Base-by-base conservation (phyloP, 371 early-diverging fungal species). In the Mucor saturninus region DNA sequence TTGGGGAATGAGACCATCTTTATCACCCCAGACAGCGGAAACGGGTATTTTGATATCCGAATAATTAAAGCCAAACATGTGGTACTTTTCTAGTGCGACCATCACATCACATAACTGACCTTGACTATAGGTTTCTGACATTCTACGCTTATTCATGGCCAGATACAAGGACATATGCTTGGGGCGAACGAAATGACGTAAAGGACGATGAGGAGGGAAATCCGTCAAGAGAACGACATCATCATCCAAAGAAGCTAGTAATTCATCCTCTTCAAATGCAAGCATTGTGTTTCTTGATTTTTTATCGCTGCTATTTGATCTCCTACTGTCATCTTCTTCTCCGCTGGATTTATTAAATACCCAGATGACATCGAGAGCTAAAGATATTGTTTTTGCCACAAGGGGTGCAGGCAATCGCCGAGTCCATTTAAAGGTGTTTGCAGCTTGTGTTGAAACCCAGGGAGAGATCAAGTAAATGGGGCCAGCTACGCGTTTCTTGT, bases 351-450 rank as follows among this genome's bases (percentile, higher is more conserved):
- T 77, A 52, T 66, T 79, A 14, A 77, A 74, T 53, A 75, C 62
- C 76, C 80, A 77, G 75, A 82, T 82, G 5, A 79, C 76, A 63
- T 82, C 83, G 54, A 82, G 58, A 10, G 80, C 80, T 14, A 82
- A 56, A 5, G 79, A 77, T 11, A 79, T 61, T 0, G 78, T 77
- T 3, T 76, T 73, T 14, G 78, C 73, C 0, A 82, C 76, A 1
- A 82, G 51, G 2, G 71, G 60, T 4, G 80, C 78, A 2, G 83
- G 83, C 21, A 82, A 38, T 29, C 78, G 61, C 1, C 80, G 71
- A n/a, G 80, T 74, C 83, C 83, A 82, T 61, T 76, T 75, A 50
- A 79, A 82, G 31, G 83, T 79, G n/a, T 79, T 77, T 14, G 83
- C 78, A 31, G 62, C 73, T 21, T 75, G 68, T 3, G 83, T 77